Conservation (phyloP, 164 flowering plant genomes). For the Chimonanthus salicifolius region DNA sequence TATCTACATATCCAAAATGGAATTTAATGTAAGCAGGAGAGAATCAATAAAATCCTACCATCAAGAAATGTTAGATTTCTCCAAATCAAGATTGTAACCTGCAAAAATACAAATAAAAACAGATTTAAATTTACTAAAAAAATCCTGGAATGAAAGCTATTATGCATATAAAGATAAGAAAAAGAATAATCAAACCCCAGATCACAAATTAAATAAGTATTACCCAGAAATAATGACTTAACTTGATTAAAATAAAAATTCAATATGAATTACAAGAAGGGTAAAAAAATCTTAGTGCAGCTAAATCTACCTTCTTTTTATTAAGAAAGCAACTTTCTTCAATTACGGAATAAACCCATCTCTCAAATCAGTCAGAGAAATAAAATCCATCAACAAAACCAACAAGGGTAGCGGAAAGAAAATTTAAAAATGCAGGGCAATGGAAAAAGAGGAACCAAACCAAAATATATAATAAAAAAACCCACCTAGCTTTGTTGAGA, state of each 20-base stretch:
- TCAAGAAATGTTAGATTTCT: slow-evolving; percentile 23
- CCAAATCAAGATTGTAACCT: slow-evolving; percentile 32
- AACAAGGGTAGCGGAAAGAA: background rate
- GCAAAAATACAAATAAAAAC: slow-evolving; percentile 17
- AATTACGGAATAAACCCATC: slow-evolving; percentile 2
- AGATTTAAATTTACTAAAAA: slow-evolving; percentile 3
- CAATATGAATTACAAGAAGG: background rate
- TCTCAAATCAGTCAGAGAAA: background rate
- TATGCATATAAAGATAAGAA: background rate
- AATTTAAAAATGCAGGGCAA: background rate
- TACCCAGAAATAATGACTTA: background rate
- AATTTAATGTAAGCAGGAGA: background rate
- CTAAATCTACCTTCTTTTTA: background rate
- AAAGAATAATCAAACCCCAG: background rate
- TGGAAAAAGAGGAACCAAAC: background rate
- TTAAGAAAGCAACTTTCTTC: background rate
- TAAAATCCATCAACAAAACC: slow-evolving; percentile 1
- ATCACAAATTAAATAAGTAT: background rate
- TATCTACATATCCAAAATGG: background rate
- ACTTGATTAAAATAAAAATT: background rate
- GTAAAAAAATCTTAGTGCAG: background rate
- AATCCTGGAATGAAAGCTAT: background rate
- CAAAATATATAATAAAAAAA: background rate
- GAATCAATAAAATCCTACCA: slow-evolving; percentile 35
- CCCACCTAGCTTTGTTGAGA: slow-evolving; percentile 12